These are phyloP conservation scores for Hyparrhenia diplandra DNA, from an alignment of 176 grass and related monocot genomes.

Conservation along the genomic window DNA sequence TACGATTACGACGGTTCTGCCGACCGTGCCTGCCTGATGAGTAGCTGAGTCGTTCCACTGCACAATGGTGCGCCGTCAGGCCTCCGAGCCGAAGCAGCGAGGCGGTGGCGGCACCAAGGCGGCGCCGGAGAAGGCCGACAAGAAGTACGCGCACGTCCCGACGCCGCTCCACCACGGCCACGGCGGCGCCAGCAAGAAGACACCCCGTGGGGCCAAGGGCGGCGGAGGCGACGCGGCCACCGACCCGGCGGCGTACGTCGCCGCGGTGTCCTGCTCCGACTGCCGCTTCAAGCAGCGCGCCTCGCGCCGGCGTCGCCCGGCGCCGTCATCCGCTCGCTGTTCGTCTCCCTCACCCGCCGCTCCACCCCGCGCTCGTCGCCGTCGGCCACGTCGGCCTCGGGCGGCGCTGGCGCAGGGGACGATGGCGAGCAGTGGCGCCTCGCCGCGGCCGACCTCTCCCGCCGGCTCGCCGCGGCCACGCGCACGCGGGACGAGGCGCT, in stretches of 20 bases:
- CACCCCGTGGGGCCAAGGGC: conserved; percentile 28
- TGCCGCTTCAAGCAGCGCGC: conserved; percentile 55
- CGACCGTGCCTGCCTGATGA: neutral
- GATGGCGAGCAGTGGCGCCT: no score
- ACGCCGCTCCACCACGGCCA: conserved; percentile 57
- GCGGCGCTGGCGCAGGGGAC: no score
- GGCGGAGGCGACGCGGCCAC: neutral
- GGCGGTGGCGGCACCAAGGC: neutral
- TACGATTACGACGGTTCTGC: no score
- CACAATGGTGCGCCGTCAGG: conserved; percentile 38
- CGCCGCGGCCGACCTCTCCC: no score
- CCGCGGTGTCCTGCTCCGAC: conserved; percentile 54
- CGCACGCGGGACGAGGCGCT: conserved; percentile 82
- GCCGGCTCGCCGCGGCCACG: no score
- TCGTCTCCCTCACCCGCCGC: conserved; percentile 71
- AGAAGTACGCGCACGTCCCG: conserved; percentile 42
- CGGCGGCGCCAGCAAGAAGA: conserved; percentile 19
- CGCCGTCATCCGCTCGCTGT: conserved; percentile 46
- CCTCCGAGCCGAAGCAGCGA: conserved; percentile 37
- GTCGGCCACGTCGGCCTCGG: conserved; percentile 26
- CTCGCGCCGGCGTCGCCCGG: conserved; percentile 54
- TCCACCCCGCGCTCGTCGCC: conserved; percentile 48
- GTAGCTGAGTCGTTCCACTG: neutral
- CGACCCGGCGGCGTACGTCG: conserved; percentile 49
- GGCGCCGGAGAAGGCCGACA: conserved; percentile 22